Evolutionary conservation across 768 basidiomycete genomes (phyloP).

Genomic region (Pulveroboletus sp.): DNA sequence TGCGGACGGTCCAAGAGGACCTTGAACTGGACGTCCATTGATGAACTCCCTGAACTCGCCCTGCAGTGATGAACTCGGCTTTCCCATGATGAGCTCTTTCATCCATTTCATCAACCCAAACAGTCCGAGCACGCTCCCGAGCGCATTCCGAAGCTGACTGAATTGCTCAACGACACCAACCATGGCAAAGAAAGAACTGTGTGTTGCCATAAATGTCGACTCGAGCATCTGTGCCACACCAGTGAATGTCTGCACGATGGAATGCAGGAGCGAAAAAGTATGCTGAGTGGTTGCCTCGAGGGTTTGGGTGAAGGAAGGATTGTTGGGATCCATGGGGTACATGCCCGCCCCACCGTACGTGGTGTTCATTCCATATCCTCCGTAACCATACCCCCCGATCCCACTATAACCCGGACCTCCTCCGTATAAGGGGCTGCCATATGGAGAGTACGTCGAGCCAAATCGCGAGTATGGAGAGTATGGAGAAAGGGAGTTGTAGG

Average conservation of each 20-base stretch:
- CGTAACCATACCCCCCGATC: constrained; percentile 41
- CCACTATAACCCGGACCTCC: constrained; percentile 36
- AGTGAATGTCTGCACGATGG: constrained; percentile 90
- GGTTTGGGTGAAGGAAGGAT: constrained; percentile 74
- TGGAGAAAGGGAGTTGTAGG: constrained; percentile 43
- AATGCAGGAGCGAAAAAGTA: constrained; percentile 90
- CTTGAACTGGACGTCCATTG: constrained; percentile 55
- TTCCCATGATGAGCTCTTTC: constrained; percentile 54
- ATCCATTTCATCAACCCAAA: constrained; percentile 90
- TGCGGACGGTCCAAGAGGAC: constrained; percentile 34
- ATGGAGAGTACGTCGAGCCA: constrained; percentile 34
- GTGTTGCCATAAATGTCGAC: constrained; percentile 95
- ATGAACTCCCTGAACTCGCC: constrained; percentile 77
- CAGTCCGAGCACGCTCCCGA: constrained; percentile 89
- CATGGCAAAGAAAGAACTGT: constrained; percentile 94
- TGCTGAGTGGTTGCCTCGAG: constrained; percentile 87
- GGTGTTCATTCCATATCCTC: constrained; percentile 49
- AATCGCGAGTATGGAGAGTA: constrained; percentile 42
- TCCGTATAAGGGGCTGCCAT: constrained; percentile 31
- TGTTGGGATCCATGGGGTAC: constrained; percentile 42
- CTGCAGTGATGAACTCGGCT: constrained; percentile 41
- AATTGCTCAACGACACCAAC: constrained; percentile 96
- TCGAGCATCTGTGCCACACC: constrained; percentile 98
- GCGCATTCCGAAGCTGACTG: constrained; percentile 81
- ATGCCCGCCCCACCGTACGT: constrained; percentile 38